Evolutionary conservation across 2,329 filamentous ascomycete species (phyloP), one percentile per base, ranked within the genome.

Genomic region (Cladosporium sp.): DNA sequence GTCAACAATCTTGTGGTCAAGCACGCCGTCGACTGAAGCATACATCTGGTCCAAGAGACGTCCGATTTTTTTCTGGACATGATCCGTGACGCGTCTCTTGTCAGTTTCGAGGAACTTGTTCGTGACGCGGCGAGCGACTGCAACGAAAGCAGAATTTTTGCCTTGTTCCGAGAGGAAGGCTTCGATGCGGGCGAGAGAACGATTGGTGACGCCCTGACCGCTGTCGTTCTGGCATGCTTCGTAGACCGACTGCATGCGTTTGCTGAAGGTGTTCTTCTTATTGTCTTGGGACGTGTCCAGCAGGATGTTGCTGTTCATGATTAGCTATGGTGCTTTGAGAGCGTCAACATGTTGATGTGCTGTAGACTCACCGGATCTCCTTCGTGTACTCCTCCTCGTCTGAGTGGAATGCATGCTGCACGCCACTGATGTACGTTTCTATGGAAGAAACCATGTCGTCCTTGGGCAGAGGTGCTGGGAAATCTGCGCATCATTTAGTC

Each of bases 171-270:
- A 33, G 29, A 68, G 63, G 7, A 65, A 31, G 6, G n/a, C 23
- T 10, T 44, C 5, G 35, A 68, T 40, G 31, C 37, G 26, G n/a
- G n/a, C 46, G 12, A 69, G 2, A 5, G 35, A 64, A 37, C 66
- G 65, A 11, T 52, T 21, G 3, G 23, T 64, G 31, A 62, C 58
- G 35, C 64, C 62, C 4, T 8, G 31, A 21, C 65, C 62, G 8
- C 28, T 58, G 28, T 69, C 70, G 1, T 55, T 35, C 7, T 62
- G 66, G 69, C 69, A 70, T 3, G 29, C 49, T 6, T 70, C 61
- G 67, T 74, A 74, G 46, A 67, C 65, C 21, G n/a, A 44, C 0
- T 21, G 16, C 65, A 73, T 72, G 0, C 67, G 62, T 7, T 29
- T 29, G 29, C 29, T 29, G 29, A 29, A 29, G 4, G 3, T 3